Evolutionary conservation across 352 stramenopile species (phyloP), one percentile per base, ranked within the genome.

Genomic region (Phytopythium litorale): DNA sequence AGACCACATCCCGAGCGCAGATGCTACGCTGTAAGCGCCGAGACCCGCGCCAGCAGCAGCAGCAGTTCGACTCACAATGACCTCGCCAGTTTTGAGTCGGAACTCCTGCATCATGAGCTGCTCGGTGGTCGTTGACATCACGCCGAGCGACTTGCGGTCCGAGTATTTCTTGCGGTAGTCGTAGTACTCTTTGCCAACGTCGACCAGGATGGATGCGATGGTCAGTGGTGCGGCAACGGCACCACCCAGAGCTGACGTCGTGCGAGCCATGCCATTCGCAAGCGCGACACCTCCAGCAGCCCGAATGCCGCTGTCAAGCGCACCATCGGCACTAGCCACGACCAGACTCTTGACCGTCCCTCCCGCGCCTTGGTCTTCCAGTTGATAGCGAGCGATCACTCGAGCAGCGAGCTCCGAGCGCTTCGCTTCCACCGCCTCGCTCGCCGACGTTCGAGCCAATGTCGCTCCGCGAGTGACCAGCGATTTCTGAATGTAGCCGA

Each of bases 141-240:
- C 80, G 7, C 81, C 81, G 6, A 88, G 68, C 3, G 73, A 66
- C 55, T 86, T 88, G 30, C 83, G 73, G 61, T 91, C 84, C 3
- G 68, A 71, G 52, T 91, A 80, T 43, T 88, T 87, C 33, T 85
- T 75, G 21, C 86, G 82, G 56, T 91, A 93, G 28, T 91, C 73
- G 58, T 89, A 87, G 67, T 91, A 94, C 46, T 94, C 86, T 61
- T 91, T 91, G 2, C 86, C 84, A 54, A 94, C 81, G 35, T 94
- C 86, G 11, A 93, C 82, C n/a, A 94, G 74, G 23, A 94, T 94
- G 30, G 86, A 92, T 5, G 86, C 86, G 32, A 94, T 76, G 4
- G 86, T 84, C 25, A 94, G 60, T 8, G 86, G 86, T 12, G 86
- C 86, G 7, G 86, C 86, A 12, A 75, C 67, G 53, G 73, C 71